Evolutionary conservation across 2,329 filamentous ascomycete genomes (phyloP).

Genomic region (Incumbomyces delicatus): DNA sequence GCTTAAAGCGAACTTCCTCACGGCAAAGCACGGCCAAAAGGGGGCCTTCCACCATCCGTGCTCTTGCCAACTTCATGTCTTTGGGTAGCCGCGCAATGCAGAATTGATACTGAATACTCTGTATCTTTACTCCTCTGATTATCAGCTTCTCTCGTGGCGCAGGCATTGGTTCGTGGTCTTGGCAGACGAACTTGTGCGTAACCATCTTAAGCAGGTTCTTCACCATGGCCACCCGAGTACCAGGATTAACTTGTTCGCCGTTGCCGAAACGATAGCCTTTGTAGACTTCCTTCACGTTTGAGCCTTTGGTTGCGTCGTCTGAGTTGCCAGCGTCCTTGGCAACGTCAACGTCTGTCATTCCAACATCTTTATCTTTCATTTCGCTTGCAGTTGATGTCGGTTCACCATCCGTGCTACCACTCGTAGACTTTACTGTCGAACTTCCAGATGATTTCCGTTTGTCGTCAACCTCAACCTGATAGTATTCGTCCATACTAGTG

Average conservation of each 20-base stretch:
- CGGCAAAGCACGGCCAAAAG: slow-evolving; percentile 47
- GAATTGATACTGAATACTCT: slow-evolving; percentile 48
- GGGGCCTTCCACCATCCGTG: slow-evolving; percentile 49
- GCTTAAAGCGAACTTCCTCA: slow-evolving; percentile 45
- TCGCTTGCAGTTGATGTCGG: neutral
- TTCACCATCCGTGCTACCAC: slow-evolving; percentile 11
- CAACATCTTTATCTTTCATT: slow-evolving; percentile 1
- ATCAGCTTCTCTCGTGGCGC: slow-evolving; percentile 36
- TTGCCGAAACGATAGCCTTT: slow-evolving; percentile 49
- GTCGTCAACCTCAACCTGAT: slow-evolving; percentile 28
- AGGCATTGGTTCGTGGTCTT: slow-evolving; percentile 38
- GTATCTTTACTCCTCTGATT: slow-evolving; percentile 34
- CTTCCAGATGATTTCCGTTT: slow-evolving; percentile 10
- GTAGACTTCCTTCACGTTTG: slow-evolving; percentile 33
- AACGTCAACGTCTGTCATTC: neutral
- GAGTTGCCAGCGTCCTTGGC: neutral
- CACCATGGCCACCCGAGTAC: slow-evolving; percentile 46
- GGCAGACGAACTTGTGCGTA: slow-evolving; percentile 49
- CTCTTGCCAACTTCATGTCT: slow-evolving; percentile 43
- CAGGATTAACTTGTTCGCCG: slow-evolving; percentile 50
- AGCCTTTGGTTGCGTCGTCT: neutral
- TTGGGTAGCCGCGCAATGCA: slow-evolving; percentile 44
- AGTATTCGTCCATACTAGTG: slow-evolving; percentile 47
- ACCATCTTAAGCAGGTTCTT: slow-evolving; percentile 48
- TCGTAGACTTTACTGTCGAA: slow-evolving; percentile 17